A percentile compares a stretch with the other conserved stretches of the same genome.
phyloP scores from a whole-genome alignment of 1,139 yeast species.

The Geotrichum reessii region DNA sequence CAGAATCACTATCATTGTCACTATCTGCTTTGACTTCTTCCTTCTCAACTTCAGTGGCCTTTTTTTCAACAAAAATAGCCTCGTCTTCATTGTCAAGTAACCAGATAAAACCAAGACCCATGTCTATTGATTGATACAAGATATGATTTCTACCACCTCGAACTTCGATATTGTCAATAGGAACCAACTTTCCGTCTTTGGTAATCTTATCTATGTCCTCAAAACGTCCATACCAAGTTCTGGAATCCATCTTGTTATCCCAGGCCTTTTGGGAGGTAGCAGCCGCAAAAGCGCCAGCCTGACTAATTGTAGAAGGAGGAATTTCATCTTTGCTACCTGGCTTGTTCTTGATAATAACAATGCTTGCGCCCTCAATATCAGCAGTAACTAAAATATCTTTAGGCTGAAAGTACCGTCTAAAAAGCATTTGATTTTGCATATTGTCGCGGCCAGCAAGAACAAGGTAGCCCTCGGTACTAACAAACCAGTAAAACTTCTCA shows the following conservation, averaged over 20 bases:
- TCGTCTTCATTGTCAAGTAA: conserved; percentile 40
- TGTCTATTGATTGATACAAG: conserved; percentile 78
- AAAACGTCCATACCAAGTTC: conserved; percentile 74
- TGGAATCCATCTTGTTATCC: conserved; percentile 64
- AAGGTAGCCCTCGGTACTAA: conserved; percentile 80
- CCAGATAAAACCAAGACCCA: conserved; percentile 87
- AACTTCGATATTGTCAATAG: conserved; percentile 47
- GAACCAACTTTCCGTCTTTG: conserved; percentile 50
- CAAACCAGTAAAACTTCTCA: conserved; percentile 91
- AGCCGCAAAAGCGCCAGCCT: conserved; percentile 81
- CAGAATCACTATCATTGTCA: conserved; percentile 26
- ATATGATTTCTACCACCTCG: conserved; percentile 54
- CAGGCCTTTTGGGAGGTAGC: conserved; percentile 78
- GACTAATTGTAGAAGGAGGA: conserved; percentile 82
- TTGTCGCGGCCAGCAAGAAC: conserved; percentile 84
- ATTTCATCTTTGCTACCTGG: conserved; percentile 39
- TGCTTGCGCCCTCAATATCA: conserved; percentile 67
- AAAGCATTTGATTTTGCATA: conserved; percentile 77
- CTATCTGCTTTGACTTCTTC: conserved; percentile 21
- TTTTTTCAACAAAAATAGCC: neutral
- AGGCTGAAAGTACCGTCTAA: conserved; percentile 64
- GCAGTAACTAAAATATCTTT: conserved; percentile 71
- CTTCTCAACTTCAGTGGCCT: neutral
- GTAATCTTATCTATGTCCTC: conserved; percentile 61
- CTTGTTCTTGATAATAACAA: conserved; percentile 68